phyloP scores from a whole-genome alignment of 75 land plant species.

The Sequoiadendron giganteum region DNA sequence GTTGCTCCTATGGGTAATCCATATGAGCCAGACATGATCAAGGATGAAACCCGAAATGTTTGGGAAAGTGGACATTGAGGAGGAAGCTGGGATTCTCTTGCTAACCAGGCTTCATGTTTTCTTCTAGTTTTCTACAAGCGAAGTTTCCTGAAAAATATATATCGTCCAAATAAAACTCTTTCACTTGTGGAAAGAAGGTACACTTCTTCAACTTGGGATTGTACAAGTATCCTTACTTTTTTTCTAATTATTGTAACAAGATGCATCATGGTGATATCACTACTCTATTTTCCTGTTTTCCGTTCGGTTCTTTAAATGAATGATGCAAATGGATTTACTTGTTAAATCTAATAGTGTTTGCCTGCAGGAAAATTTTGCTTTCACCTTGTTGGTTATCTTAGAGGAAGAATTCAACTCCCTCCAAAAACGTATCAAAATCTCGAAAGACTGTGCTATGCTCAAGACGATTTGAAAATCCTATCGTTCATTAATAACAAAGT shows the following conservation, averaged over 20 bases:
- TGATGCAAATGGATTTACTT: too few species aligned
- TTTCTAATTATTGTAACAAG: neutral
- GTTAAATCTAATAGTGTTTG: too few species aligned
- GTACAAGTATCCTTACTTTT: neutral
- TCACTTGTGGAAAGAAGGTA: conserved; percentile 61
- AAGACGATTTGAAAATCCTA: too few species aligned
- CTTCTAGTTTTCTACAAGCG: conserved; percentile 53
- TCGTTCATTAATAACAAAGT: too few species aligned
- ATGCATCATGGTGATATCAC: neutral
- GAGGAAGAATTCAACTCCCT: too few species aligned
- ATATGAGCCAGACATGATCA: conserved; percentile 74
- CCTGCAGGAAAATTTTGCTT: too few species aligned
- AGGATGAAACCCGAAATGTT: conserved; percentile 56
- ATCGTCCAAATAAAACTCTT: conserved; percentile 38
- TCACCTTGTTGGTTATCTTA: too few species aligned
- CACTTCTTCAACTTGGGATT: neutral
- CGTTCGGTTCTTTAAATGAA: too few species aligned
- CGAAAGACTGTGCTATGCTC: too few species aligned
- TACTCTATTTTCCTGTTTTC: too few species aligned
- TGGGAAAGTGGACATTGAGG: conserved; percentile 64
- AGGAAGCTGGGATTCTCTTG: conserved; percentile 59
- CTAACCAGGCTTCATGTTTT: conserved; percentile 68
- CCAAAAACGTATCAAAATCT: too few species aligned
- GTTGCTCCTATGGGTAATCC: conserved; percentile 86
- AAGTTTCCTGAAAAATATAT: conserved; percentile 57